phyloP scores from a whole-genome alignment of 2,329 filamentous ascomycete genomes.

The Colletotrichum lupini region DNA sequence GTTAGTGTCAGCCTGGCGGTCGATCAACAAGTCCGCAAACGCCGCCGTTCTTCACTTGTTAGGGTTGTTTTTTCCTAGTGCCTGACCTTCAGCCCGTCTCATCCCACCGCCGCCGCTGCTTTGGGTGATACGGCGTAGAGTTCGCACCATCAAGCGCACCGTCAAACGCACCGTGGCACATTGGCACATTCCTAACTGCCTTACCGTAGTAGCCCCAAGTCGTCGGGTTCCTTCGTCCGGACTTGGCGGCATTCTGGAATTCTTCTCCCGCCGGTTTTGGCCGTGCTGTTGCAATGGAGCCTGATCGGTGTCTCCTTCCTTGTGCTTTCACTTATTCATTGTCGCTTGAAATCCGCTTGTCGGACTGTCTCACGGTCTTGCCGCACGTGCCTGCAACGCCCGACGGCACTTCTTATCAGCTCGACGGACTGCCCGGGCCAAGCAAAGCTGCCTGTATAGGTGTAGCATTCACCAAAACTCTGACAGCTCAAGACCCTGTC shows the following conservation, averaged over 20 bases:
- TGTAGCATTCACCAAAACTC: neutral
- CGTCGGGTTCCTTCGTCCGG: neutral
- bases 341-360: neutral
- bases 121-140: neutral
- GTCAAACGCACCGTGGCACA: neutral
- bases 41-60: constrained; percentile 12
- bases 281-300: neutral
- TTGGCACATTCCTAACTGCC: neutral
- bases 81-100: constrained; percentile 4
- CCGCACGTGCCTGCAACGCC: neutral
- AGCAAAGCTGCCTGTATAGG: neutral
- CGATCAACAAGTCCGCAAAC: constrained; percentile 29
- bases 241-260: constrained; percentile 18
- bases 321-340: too few species aligned
- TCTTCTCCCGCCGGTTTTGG: constrained; percentile 20
- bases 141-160: neutral
- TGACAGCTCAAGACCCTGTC: neutral
- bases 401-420: neutral
- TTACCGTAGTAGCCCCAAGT: neutral
- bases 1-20: neutral
- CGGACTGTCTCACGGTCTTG: neutral
- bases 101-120: neutral
- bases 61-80: neutral
- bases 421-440: neutral
- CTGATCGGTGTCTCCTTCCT: neutral